Conservation (phyloP, 306 rosid species). For the Rubus idaeus region DNA sequence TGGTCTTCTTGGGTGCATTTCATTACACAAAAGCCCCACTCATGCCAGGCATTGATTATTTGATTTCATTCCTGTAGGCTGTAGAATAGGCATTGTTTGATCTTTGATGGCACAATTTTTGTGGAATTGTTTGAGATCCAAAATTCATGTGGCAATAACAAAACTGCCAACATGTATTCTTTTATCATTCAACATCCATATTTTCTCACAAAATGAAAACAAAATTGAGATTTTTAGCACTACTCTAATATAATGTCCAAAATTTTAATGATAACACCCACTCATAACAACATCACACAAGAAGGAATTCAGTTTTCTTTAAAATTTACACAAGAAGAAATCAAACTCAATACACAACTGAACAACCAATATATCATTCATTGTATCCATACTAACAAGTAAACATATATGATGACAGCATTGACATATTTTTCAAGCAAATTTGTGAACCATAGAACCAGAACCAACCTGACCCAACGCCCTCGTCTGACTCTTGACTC, state of each 20-base stretch:
- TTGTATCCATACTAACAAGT: background rate
- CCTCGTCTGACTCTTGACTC: conserved; percentile 20
- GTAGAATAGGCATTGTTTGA: too few species aligned
- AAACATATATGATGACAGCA: conserved; percentile 10
- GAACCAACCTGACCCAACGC: conserved; percentile 48
- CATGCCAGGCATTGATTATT: too few species aligned
- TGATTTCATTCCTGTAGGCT: too few species aligned
- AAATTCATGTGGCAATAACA: too few species aligned
- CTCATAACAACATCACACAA: background rate
- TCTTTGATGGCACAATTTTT: too few species aligned
- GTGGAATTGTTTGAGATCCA: too few species aligned
- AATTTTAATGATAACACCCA: background rate
- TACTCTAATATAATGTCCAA: background rate
- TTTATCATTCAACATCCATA: too few species aligned
- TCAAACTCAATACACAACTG: background rate
- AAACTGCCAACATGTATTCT: too few species aligned
- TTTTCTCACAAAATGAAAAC: too few species aligned
- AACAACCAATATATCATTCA: background rate
- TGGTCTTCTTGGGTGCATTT: too few species aligned
- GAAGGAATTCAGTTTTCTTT: background rate
- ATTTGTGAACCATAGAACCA: conserved; percentile 17
- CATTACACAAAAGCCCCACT: too few species aligned
- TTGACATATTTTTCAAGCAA: conserved; percentile 30
- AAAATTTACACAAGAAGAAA: conserved; percentile 14
- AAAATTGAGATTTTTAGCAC: too few species aligned